Evolutionary conservation across 768 basidiomycete species (phyloP), one percentile per base, ranked within the genome.

Genomic region (Mycena galericulata): DNA sequence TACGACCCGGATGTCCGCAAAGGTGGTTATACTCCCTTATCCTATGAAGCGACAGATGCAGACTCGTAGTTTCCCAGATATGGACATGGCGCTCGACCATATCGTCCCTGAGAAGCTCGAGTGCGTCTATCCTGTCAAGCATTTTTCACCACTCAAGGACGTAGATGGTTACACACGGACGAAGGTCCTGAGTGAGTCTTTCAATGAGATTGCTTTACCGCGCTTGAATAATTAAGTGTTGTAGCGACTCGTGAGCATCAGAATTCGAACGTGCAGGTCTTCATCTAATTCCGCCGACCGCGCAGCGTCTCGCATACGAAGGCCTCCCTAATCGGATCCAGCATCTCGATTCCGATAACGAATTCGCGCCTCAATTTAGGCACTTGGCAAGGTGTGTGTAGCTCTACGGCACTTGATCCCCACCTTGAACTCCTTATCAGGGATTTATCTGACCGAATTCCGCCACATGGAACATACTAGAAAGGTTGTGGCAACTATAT

Each of bases 51-150:
- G 18, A 34, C 34, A 14, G 49, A 34, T 27, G 29, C 43, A 30
- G 32, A 18, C 20, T 22, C n/a, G n/a, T n/a, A n/a, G n/a, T n/a
- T n/a, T 20, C 50, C 40, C 67, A 93, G 96, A 98, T 76, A 97
- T 98, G 96, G 90, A 94, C 74, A 97, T 97, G 94, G 94, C 94
- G 5, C 81, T 98, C 22, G 96, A 98, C 79, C 86, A 80, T 32
- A 89, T 98, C 65, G 95, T 98, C 0, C 96, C 96, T 0, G 96
- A 98, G 76, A 84, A 76, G 17, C 81, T 97, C 17, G 79, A 88
- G 57, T 97, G 14, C 40, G 67, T 56, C 2, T 8, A 15, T 36
- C 36, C 15, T 4, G n/a, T n/a, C 46, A 10, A 6, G n/a, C 10
- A n/a, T 14, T 20, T 43, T 50, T 49, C 36, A 20, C 14, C 9